A percentile compares a stretch with the other conserved stretches of the same genome.
These are phyloP conservation scores for Pestalotiopsis sp. DNA, from an alignment of 2,329 filamentous ascomycete genomes.

Conservation along the genomic window DNA sequence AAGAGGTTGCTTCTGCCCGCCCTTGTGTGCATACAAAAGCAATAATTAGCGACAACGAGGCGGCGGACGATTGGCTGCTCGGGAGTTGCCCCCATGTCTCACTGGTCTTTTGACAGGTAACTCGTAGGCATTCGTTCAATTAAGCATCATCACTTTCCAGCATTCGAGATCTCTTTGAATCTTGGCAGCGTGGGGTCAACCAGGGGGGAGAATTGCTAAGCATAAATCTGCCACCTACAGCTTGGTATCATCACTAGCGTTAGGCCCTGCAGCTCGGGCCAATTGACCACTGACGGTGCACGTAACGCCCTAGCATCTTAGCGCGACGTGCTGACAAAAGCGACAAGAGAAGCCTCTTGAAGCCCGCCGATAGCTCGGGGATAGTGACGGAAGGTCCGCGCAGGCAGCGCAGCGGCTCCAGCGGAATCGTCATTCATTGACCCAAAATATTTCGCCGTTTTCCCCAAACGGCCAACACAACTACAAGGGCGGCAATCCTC, in stretches of 20 bases:
- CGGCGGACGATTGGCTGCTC: neutral
- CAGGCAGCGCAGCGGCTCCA: neutral
- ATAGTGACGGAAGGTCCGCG: neutral
- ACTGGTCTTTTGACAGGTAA: neutral
- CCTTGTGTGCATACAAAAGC: neutral
- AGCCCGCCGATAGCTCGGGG: slow-evolving; percentile 1
- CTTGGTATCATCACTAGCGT: too few species aligned
- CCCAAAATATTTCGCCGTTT: neutral
- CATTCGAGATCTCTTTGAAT: neutral
- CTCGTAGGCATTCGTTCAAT: neutral
- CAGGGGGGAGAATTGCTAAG: neutral
- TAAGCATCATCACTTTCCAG: neutral
- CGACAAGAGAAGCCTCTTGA: neutral
- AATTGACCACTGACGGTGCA: neutral
- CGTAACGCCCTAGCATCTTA: neutral
- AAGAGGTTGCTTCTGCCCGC: neutral
- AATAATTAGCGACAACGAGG: neutral
- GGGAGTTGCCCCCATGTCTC: neutral
- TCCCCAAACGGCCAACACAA: neutral
- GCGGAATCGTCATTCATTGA: slow-evolving; percentile 6
- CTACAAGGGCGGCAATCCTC: neutral
- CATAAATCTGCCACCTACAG: neutral
- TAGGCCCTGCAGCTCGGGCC: neutral
- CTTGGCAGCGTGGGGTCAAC: neutral
- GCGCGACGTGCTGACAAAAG: neutral